phyloP scores from a whole-genome alignment of 2,329 filamentous ascomycete genomes.

The Trichoderma gracile region DNA sequence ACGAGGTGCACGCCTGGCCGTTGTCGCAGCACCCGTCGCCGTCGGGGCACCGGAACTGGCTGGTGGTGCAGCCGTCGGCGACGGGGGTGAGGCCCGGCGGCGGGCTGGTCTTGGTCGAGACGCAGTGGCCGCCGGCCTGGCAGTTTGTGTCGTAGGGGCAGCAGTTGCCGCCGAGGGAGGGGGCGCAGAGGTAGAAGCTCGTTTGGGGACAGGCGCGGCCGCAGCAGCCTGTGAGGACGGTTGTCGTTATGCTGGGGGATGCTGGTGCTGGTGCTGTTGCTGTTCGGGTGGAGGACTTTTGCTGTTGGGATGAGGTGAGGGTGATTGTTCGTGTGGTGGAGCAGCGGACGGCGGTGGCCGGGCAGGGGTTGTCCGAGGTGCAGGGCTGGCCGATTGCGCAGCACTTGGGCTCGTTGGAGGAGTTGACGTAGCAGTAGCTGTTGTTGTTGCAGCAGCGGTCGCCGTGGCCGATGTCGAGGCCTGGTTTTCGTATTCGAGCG shows the following conservation, averaged over 20 bases:
- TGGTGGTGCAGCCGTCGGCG: slow-evolving; percentile 48
- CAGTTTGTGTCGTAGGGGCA: slow-evolving; percentile 51
- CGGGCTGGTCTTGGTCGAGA: slow-evolving; percentile 36
- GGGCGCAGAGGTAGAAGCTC: slow-evolving; percentile 49
- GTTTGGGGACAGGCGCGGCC: slow-evolving; percentile 44
- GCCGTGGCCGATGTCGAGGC: slow-evolving; percentile 44
- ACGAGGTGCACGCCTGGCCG: slow-evolving; percentile 46
- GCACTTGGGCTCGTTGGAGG: slow-evolving; percentile 39
- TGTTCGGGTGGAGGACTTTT: no score
- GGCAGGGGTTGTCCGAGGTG: slow-evolving; percentile 40
- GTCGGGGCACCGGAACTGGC: slow-evolving; percentile 47
- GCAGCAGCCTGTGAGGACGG: slow-evolving; percentile 41
- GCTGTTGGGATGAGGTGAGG: background rate
- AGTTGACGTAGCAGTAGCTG: slow-evolving; percentile 49
- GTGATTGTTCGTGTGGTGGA: slow-evolving; percentile 34
- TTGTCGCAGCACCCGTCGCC: slow-evolving; percentile 54
- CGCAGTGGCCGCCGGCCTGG: slow-evolving; percentile 39
- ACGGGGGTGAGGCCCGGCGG: slow-evolving; percentile 38
- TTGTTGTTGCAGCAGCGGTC: slow-evolving; percentile 47
- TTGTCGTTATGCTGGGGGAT: slow-evolving; percentile 30
- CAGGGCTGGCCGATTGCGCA: slow-evolving; percentile 48
- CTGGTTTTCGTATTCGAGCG: slow-evolving; percentile 28
- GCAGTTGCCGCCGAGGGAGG: slow-evolving; percentile 49
- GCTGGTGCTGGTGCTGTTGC: no score
- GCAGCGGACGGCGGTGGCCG: slow-evolving; percentile 40